phyloP scores from a whole-genome alignment of 2,329 filamentous ascomycete species.

The Emydomyces testavorans region DNA sequence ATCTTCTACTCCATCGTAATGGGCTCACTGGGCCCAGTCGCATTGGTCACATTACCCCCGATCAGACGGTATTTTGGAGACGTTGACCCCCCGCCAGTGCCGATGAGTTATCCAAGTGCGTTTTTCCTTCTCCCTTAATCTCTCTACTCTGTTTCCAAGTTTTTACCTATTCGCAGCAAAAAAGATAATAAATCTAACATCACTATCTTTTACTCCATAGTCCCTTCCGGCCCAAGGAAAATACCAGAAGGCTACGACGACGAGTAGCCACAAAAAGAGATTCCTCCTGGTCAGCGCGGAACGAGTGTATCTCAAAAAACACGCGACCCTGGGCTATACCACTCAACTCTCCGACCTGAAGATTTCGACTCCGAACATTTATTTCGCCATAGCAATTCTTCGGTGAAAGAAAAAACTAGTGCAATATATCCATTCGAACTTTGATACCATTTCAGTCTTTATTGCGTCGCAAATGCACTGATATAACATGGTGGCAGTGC shows the following conservation, averaged over 20 bases:
- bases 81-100: conserved; percentile 57
- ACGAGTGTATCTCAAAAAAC: background rate
- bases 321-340: background rate
- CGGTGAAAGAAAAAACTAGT: no score
- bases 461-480: no score
- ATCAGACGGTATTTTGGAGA: conserved; percentile 64
- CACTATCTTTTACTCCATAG: conserved; percentile 21
- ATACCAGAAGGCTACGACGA: conserved; percentile 40
- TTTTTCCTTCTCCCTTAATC: conserved; percentile 21
- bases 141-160: background rate
- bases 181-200: background rate
- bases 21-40: conserved; percentile 59
- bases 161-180: no score
- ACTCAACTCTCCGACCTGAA: no score
- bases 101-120: conserved; percentile 87
- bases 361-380: no score
- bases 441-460: no score
- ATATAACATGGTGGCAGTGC: no score
- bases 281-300: background rate
- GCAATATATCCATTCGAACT: no score
- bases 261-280: conserved; percentile 16
- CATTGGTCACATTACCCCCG: conserved; percentile 60
- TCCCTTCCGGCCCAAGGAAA: conserved; percentile 37
- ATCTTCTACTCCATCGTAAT: conserved; percentile 79
- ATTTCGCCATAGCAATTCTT: no score